A percentile compares a stretch with the other conserved stretches of the same genome.
Conservation (phyloP, 2,329 filamentous ascomycete genomes). For the Trichothecium sympodiale region DNA sequence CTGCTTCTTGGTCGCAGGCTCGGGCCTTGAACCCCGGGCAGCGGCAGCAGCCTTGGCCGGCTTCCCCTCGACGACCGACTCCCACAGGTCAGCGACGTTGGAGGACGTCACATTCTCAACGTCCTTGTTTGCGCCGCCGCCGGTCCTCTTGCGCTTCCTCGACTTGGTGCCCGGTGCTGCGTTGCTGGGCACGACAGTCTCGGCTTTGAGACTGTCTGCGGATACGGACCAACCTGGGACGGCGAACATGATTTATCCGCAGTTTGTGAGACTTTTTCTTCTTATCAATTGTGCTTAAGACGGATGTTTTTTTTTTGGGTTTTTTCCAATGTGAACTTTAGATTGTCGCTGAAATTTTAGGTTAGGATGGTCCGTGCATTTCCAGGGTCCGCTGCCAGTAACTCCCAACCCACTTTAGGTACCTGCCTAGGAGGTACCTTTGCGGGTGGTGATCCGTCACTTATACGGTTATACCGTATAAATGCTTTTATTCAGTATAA, state of each 20-base stretch:
- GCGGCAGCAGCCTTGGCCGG: too few relatives aligned
- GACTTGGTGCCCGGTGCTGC: slow-evolving; percentile 31
- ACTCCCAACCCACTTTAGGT: too few relatives aligned
- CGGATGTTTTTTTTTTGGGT: neutral
- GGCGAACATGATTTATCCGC: slow-evolving; percentile 58
- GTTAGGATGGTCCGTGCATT: neutral
- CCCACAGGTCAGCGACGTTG: slow-evolving; percentile 72
- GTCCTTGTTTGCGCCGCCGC: slow-evolving; percentile 7
- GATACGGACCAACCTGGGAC: slow-evolving; percentile 88
- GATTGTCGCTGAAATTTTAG: neutral
- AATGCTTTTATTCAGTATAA: too few relatives aligned
- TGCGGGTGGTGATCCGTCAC: too few relatives aligned
- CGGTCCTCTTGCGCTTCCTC: slow-evolving; percentile 46
- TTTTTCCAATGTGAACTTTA: neutral
- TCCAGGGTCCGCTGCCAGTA: neutral
- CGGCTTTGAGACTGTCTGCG: slow-evolving; percentile 58
- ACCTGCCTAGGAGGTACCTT: too few relatives aligned
- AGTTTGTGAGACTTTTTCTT: slow-evolving; percentile 6
- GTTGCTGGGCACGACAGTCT: slow-evolving; percentile 29
- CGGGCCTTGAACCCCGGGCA: too few relatives aligned
- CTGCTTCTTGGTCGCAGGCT: slow-evolving; percentile 21
- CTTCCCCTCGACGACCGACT: slow-evolving; percentile 63
- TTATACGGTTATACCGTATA: too few relatives aligned
- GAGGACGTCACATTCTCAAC: slow-evolving; percentile 45
- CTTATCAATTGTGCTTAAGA: neutral